These are phyloP conservation scores for Pseudocercospora fijiensis DNA, from an alignment of 2,329 filamentous ascomycete species.

Conservation along the genomic window DNA sequence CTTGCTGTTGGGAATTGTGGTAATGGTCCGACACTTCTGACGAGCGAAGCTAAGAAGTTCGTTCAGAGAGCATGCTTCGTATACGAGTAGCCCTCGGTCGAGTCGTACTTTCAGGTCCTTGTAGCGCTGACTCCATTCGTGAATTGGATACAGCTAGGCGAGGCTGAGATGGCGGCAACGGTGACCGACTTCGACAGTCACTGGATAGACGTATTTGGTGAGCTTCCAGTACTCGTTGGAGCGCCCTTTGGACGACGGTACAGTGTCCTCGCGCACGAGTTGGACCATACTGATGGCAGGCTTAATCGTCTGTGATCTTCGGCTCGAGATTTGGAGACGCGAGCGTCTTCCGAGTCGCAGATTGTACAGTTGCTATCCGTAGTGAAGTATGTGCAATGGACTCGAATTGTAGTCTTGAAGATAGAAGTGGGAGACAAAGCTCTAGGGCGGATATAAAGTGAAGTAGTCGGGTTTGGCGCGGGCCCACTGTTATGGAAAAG, in stretches of 20 bases:
- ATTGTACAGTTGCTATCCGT: neutral
- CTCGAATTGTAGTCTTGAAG: no score
- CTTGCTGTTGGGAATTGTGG: neutral
- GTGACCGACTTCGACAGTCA: neutral
- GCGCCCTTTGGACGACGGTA: neutral
- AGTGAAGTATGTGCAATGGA: no score
- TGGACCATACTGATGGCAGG: neutral
- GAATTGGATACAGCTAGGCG: neutral
- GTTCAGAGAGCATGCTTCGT: neutral
- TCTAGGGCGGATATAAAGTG: neutral
- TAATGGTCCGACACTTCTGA: neutral
- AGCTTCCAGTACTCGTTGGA: neutral
- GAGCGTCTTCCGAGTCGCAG: neutral
- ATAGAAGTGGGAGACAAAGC: neutral
- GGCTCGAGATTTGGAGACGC: neutral
- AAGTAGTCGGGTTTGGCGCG: neutral
- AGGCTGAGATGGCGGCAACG: neutral
- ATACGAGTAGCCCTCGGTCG: neutral
- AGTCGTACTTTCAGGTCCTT: neutral
- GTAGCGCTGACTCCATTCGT: neutral
- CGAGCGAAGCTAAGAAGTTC: neutral
- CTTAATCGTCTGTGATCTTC: neutral
- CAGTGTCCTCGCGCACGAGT: neutral
- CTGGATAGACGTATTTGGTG: neutral
- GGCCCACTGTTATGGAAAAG: neutral